A percentile compares a stretch with the other conserved stretches of the same genome.
Conservation (phyloP, 306 rosid genomes). For the Sesbania bispinosa region DNA sequence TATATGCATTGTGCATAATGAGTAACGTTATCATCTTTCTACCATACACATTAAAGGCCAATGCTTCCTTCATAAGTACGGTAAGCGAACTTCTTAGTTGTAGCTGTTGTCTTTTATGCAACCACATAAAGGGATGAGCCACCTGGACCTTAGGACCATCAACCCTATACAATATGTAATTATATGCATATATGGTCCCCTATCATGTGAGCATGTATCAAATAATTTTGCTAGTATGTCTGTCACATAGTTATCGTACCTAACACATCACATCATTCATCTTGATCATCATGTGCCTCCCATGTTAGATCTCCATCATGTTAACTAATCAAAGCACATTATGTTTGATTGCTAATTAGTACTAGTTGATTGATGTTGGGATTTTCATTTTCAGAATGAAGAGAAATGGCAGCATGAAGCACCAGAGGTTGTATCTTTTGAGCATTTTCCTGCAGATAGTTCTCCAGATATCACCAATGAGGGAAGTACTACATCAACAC, state of each 20-base stretch:
- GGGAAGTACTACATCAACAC: slow-evolving; percentile 55
- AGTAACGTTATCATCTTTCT: slow-evolving; percentile 16
- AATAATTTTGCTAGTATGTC: slow-evolving; percentile 30
- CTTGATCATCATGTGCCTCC: slow-evolving; percentile 51
- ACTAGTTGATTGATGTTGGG: not conserved
- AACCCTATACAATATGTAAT: slow-evolving; percentile 22
- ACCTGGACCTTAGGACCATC: slow-evolving; percentile 33
- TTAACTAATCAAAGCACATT: slow-evolving; percentile 10
- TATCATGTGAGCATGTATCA: slow-evolving; percentile 35
- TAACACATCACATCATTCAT: slow-evolving; percentile 50
- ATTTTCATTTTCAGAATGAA: slow-evolving; percentile 26
- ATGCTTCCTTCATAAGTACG: slow-evolving; percentile 3
- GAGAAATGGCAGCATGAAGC: slow-evolving; percentile 59
- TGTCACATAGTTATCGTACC: slow-evolving; percentile 58
- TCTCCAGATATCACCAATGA: slow-evolving; percentile 66
- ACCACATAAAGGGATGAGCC: slow-evolving; percentile 27
- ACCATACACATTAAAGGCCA: slow-evolving; percentile 19
- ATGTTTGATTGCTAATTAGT: not conserved
- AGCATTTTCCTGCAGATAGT: slow-evolving; percentile 72
- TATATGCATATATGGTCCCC: slow-evolving; percentile 62
- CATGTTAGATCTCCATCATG: slow-evolving; percentile 43
- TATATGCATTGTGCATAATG: not conserved
- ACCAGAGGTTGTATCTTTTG: slow-evolving; percentile 72
- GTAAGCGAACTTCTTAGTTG: slow-evolving; percentile 23
- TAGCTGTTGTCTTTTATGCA: slow-evolving; percentile 34